Base-by-base conservation (phyloP, 1,284 basidiomycete genomes). In the Moniliella sp. region DNA sequence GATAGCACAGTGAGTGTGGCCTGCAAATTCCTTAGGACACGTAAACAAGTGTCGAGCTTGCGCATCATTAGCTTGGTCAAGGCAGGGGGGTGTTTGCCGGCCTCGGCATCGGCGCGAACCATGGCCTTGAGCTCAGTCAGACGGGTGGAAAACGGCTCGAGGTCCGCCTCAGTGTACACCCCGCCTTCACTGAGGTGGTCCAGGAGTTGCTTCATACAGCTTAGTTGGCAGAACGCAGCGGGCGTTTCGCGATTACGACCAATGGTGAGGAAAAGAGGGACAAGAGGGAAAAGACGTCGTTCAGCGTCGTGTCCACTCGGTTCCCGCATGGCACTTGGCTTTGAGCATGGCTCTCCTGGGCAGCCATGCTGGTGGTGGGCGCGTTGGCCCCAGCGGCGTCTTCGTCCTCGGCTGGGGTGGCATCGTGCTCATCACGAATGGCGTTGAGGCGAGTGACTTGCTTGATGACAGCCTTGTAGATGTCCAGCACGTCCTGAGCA, bases 401-500 rank as follows among this genome's bases (percentile, higher is more conserved):
- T 23, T 7, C n/a, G 7, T 7, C 8, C n/a, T 7, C 21, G 13
- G 30, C 13, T 14, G 19, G 10, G 4, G 30, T 4, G 19, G 30
- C 38, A 25, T 26, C 54, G 47, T 34, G 55, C 58, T 57, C 60
- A 52, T 91, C 80, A 36, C 88, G 74, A 33, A 93, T 75, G 44
- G 78, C 75, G 62, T 94, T 94, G 32, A 97, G 67, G 52, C 73
- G 80, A 17, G 79, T 84, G 37, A 94, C 84, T 70, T 94, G 84
- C 61, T 88, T 86, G 43, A 94, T 78, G 42, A 91, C 80, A 4
- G 76, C 72, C 48, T 83, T 79, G 68, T 94, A 94, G 43, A 94
- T 74, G 28, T 73, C 70, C 62, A 91, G 78, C 35, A 97, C 88
- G 67, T 88, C 88, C 45, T 79, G 76, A 2, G 81, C 70, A 51